Evolutionary conservation across 2,329 filamentous ascomycete genomes (phyloP), one percentile per base, ranked within the genome.

Genomic region (Arthrobotrys iridis): DNA sequence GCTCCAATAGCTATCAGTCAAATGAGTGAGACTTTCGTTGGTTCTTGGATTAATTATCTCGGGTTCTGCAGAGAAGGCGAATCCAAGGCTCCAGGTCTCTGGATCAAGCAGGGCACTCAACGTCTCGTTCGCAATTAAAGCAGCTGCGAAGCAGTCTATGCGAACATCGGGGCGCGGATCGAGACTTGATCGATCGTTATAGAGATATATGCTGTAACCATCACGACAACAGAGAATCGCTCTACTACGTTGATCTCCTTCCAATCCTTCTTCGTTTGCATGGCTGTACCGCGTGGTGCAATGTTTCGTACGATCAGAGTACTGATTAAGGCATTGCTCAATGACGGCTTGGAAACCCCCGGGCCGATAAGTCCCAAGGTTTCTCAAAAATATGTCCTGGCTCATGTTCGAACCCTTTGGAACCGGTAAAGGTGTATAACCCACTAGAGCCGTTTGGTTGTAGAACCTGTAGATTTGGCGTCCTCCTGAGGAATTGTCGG

Each of bases 1-100:
- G 20, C 59, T 64, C 41, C 43, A 50, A 40, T 64, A 28, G 41
- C 18, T 37, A 2, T 33, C 7, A 15, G 59, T 46, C 20, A 64
- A 24, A 13, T 1, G 4, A 18, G 35, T 37, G 11, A 35, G 11
- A 4, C 26, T 20, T 18, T 33, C 11, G 11, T n/a, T 37, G 4
- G n/a, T 18, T 57, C 24, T 15, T 7, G 5, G 26, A 4, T 15
- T 35, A 5, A n/a, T 18, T 35, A 20, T 10, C 28, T 33, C 28
- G 28, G 10, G n/a, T n/a, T n/a, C n/a, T n/a, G n/a, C n/a, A n/a
- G n/a, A n/a, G n/a, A n/a, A n/a, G n/a, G n/a, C n/a, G n/a, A 50
- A 18, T 8, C 8, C 11, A 6, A 20, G 18, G 1, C 18, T 28
- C 18, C 20, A 15, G 20, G 8, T 15, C 1, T 24, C 2, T 30